Conservation (phyloP, 1,139 yeast species). For the Hyphopichia fennica region DNA sequence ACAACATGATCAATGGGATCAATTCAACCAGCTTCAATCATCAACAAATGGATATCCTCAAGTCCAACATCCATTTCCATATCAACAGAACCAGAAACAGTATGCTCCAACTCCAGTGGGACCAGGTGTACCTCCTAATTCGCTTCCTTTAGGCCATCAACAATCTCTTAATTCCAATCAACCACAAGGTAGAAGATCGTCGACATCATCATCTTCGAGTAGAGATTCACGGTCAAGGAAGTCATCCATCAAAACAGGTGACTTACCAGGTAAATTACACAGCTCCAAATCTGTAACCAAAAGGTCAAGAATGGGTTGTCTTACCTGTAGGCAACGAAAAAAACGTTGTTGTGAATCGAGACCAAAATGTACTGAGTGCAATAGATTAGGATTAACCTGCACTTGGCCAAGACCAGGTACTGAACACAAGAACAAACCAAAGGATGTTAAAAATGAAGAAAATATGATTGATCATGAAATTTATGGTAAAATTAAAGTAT, state of each 20-base stretch:
- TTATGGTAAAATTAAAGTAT: conserved; percentile 59
- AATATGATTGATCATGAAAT: conserved; percentile 50
- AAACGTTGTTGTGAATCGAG: conserved; percentile 46
- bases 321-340: conserved; percentile 47
- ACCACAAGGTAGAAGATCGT: not conserved
- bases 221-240: conserved; percentile 6
- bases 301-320: conserved; percentile 47
- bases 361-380: conserved; percentile 46
- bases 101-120: conserved; percentile 4
- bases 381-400: conserved; percentile 40
- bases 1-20: conserved; percentile 4
- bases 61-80: conserved; percentile 3
- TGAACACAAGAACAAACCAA: conserved; percentile 49
- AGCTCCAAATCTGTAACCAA: conserved; percentile 21
- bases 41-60: not conserved
- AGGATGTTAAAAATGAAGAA: conserved; percentile 48
- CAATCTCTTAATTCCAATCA: not conserved
- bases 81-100: not conserved
- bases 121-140: conserved; percentile 5
- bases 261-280: not conserved
- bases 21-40: conserved; percentile 8
- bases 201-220: conserved; percentile 8
- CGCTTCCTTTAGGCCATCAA: conserved; percentile 7
- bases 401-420: conserved; percentile 54
- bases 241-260: not conserved